phyloP scores from a whole-genome alignment of 139 green algal species.

The Auxenochlorella pyrenoidosa region DNA sequence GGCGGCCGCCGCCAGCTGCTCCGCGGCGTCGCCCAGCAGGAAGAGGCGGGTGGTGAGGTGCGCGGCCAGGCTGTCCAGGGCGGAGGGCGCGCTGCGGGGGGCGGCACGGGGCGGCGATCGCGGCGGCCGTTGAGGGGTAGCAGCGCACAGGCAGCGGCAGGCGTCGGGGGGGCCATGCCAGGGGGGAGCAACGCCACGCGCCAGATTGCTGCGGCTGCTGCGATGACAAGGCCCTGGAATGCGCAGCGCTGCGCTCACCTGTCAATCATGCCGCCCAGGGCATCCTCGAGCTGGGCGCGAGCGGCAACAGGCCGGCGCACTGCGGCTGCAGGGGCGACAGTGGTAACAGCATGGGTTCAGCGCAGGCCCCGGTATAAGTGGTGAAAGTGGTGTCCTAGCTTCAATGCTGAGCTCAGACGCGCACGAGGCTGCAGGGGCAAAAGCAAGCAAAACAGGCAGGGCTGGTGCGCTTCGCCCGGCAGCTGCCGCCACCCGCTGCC shows the following conservation, averaged over 20 bases:
- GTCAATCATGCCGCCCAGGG: not conserved
- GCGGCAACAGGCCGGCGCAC: not conserved
- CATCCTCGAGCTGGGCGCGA: constrained; percentile 18
- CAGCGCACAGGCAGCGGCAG: too few relatives aligned
- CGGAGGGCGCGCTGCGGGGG: constrained; percentile 41
- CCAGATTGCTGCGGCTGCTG: not conserved
- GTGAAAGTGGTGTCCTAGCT: not conserved
- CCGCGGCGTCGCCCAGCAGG: constrained; percentile 54
- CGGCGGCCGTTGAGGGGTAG: not conserved
- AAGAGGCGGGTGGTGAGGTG: constrained; percentile 44
- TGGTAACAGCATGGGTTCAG: too few relatives aligned
- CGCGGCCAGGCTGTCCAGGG: constrained; percentile 50
- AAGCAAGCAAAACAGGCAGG: not conserved
- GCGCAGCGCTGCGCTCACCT: not conserved
- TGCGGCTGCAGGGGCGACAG: not conserved
- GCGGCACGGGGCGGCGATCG: not conserved
- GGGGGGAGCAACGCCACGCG: not conserved
- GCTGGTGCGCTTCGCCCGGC: not conserved
- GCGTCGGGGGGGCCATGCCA: too few relatives aligned
- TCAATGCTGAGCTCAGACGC: not conserved
- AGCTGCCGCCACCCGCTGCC: not conserved
- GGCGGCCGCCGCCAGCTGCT: constrained; percentile 13
- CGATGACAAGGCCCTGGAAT: not conserved
- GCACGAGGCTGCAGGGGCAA: not conserved
- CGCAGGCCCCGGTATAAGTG: too few relatives aligned